Evolutionary conservation across 2,329 filamentous ascomycete genomes (phyloP).

Genomic region (Pezicula rhizophila): DNA sequence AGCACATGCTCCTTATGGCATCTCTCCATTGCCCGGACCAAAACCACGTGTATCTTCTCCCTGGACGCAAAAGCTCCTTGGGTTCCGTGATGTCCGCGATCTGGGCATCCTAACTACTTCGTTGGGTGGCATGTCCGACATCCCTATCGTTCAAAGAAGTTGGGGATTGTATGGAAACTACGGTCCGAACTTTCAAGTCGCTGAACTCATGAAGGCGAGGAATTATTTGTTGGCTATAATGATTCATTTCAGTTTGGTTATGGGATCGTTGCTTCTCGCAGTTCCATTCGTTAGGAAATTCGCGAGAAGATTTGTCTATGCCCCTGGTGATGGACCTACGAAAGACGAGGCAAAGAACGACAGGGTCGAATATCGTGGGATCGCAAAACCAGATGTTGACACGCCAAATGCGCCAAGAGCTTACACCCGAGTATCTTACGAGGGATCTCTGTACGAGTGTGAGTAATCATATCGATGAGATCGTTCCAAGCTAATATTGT

Average conservation of each 20-base stretch:
- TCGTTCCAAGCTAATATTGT: conserved; percentile 6
- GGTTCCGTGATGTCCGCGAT: conserved; percentile 41
- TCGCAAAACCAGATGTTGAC: conserved; percentile 53
- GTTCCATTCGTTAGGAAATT: conserved; percentile 34
- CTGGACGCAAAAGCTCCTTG: conserved; percentile 41
- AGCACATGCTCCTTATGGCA: conserved; percentile 44
- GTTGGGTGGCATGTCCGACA: conserved; percentile 42
- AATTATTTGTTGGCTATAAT: conserved; percentile 44
- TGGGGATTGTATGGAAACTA: conserved; percentile 56
- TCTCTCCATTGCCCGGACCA: conserved; percentile 46
- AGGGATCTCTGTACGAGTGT: conserved; percentile 61
- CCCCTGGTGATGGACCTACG: conserved; percentile 50
- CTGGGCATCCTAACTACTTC: conserved; percentile 53
- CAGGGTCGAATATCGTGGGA: conserved; percentile 55
- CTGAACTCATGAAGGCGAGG: conserved; percentile 45
- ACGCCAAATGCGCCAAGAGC: conserved; percentile 34
- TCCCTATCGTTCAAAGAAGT: conserved; percentile 50
- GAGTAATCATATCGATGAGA: conserved; percentile 26
- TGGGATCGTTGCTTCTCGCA: conserved; percentile 35
- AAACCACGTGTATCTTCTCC: conserved; percentile 27
- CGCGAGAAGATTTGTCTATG: conserved; percentile 36
- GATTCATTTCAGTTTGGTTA: conserved; percentile 41
- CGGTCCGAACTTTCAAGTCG: conserved; percentile 55
- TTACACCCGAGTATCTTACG: conserved; percentile 46
- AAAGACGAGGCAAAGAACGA: conserved; percentile 51